These are phyloP conservation scores for Ceratocystiopsis sp. DNA, from an alignment of 2,329 filamentous ascomycete species.

Conservation along the genomic window DNA sequence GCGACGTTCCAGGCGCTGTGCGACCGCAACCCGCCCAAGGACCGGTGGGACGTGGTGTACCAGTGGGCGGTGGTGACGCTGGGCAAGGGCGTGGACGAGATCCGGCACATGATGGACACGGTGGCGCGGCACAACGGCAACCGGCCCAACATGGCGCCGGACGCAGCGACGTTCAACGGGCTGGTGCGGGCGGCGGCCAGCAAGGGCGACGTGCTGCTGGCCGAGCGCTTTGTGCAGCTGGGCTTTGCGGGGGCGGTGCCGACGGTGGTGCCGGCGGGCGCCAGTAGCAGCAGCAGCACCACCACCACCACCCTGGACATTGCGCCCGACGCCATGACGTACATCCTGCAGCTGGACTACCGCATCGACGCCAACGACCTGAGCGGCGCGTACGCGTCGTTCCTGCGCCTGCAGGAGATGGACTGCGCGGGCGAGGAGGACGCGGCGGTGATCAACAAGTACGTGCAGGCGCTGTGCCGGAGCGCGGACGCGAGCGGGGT, in stretches of 20 bases:
- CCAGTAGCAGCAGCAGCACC: too few relatives aligned
- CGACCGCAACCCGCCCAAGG: slow-evolving; percentile 26
- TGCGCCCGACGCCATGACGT: slow-evolving; percentile 50
- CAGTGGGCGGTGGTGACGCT: slow-evolving; percentile 56
- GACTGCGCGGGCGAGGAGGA: slow-evolving; percentile 36
- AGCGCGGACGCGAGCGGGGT: not conserved
- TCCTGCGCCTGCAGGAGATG: slow-evolving; percentile 40
- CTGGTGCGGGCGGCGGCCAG: slow-evolving; percentile 58
- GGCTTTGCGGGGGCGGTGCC: slow-evolving; percentile 17
- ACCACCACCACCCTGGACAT: slow-evolving; percentile 33
- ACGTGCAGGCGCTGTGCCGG: slow-evolving; percentile 35
- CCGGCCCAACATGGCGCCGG: slow-evolving; percentile 31
- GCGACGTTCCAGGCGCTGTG: slow-evolving; percentile 37
- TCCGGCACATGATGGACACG: slow-evolving; percentile 54
- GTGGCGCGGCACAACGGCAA: slow-evolving; percentile 37
- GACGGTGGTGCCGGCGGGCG: too few relatives aligned
- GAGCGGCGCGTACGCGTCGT: slow-evolving; percentile 49
- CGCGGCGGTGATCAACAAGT: slow-evolving; percentile 49
- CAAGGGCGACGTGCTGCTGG: slow-evolving; percentile 51
- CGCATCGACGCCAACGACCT: slow-evolving; percentile 58
- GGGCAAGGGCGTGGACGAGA: slow-evolving; percentile 54
- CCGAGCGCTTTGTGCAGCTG: slow-evolving; percentile 55
- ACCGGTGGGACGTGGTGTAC: slow-evolving; percentile 54
- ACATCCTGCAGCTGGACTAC: slow-evolving; percentile 59
- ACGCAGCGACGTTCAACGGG: slow-evolving; percentile 57